These are phyloP conservation scores for Prunella vulgaris DNA, from an alignment of 257 asterid species.

Conservation along the genomic window DNA sequence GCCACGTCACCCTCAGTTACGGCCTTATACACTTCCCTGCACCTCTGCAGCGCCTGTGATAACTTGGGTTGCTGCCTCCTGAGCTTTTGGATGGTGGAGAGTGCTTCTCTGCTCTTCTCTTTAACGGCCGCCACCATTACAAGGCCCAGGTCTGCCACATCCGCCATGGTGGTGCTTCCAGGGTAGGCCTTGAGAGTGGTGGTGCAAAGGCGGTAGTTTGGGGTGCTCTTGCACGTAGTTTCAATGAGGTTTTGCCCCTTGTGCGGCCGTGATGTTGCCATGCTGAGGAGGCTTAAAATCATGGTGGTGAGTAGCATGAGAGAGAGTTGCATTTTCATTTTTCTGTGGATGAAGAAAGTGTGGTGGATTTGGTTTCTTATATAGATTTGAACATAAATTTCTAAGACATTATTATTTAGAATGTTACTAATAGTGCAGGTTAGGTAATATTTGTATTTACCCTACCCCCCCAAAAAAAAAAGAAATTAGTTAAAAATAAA, in stretches of 20 bases:
- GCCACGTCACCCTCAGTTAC: slow-evolving; percentile 37
- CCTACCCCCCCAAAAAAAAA: not conserved
- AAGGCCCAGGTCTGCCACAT: slow-evolving; percentile 33
- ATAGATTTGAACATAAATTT: not conserved
- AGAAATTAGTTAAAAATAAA: not conserved
- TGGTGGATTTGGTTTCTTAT: not conserved
- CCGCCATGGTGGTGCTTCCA: slow-evolving; percentile 23
- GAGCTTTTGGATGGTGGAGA: slow-evolving; percentile 11
- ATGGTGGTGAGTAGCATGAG: not conserved
- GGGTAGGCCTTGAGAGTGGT: slow-evolving; percentile 21
- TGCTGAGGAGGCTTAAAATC: not conserved
- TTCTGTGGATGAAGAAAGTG: not conserved
- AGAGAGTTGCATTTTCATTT: not conserved
- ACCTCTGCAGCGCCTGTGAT: slow-evolving; percentile 18
- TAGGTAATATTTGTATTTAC: not conserved
- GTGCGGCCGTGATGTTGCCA: not conserved
- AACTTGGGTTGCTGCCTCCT: slow-evolving; percentile 10
- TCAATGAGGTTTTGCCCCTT: slow-evolving; percentile 29
- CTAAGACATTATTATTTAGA: not conserved
- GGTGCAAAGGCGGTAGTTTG: slow-evolving; percentile 53
- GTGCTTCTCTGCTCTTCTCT: slow-evolving; percentile 13
- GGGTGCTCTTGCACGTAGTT: slow-evolving; percentile 52
- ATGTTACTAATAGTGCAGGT: not conserved
- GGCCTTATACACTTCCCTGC: slow-evolving; percentile 25
- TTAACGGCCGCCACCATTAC: slow-evolving; percentile 38